phyloP scores from a whole-genome alignment of 1,284 basidiomycete genomes.

The Salmacisia buchloeana region DNA sequence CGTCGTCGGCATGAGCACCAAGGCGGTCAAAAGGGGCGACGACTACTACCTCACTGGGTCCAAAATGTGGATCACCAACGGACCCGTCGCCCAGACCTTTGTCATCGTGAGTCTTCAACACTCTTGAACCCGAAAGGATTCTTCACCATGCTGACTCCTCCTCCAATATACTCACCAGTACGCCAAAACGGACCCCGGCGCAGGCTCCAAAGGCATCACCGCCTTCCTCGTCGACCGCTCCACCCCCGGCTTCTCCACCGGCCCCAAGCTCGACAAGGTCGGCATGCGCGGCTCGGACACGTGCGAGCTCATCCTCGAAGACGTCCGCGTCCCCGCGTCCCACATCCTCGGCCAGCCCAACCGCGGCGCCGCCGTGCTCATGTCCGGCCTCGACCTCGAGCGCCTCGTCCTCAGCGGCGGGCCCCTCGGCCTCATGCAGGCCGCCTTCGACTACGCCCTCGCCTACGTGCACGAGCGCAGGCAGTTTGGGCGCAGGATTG shows the following conservation, averaged over 20 bases:
- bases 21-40: conserved; percentile 68
- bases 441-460: conserved; percentile 80
- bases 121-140: not conserved
- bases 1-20: conserved; percentile 81
- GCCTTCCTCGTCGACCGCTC: conserved; percentile 81
- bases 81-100: conserved; percentile 78
- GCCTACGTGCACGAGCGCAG: conserved; percentile 85
- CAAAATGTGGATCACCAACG: conserved; percentile 88
- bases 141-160: not conserved
- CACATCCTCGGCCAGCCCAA: conserved; percentile 78
- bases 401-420: conserved; percentile 84
- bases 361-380: conserved; percentile 76
- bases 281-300: conserved; percentile 95
- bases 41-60: conserved; percentile 78
- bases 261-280: conserved; percentile 87
- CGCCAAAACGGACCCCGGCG: conserved; percentile 75
- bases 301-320: conserved; percentile 85
- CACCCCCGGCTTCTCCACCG: conserved; percentile 77
- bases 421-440: conserved; percentile 77
- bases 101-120: conserved; percentile 57
- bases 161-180: conserved; percentile 54
- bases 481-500: conserved; percentile 80
- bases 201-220: conserved; percentile 80
- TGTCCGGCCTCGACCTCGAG: conserved; percentile 90
- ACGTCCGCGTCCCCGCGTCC: conserved; percentile 74